Percentiles rank a stretch among this genome's conserved stretches.
Conservation (phyloP, 495 filamentous ascomycete species). For the Xylaria telfairii region DNA sequence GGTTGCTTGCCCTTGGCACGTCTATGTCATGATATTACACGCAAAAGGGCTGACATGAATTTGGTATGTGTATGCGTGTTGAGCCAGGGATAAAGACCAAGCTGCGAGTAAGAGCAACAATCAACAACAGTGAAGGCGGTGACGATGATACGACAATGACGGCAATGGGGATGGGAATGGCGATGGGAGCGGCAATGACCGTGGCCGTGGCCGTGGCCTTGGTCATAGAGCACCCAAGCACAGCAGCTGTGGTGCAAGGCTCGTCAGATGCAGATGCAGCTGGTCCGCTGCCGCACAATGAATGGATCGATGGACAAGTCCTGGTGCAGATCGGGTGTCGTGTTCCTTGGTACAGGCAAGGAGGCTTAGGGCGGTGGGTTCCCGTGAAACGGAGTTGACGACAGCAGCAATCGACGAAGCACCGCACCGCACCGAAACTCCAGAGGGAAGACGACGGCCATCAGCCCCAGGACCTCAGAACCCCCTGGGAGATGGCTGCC, state of each 20-base stretch:
- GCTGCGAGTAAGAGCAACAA: background rate
- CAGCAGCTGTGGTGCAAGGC: conserved; percentile 16
- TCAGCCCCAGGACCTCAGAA: background rate
- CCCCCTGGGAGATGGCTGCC: background rate
- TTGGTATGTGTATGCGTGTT: conserved; percentile 8
- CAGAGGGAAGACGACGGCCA: background rate
- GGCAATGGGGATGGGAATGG: background rate
- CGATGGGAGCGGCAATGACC: background rate
- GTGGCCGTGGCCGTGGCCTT: background rate
- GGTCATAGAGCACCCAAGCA: background rate
- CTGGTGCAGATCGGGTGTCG: conserved; percentile 24
- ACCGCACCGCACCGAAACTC: background rate
- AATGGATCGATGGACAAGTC: conserved; percentile 19
- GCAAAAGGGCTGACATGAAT: conserved; percentile 11
- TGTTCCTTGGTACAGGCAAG: conserved; percentile 19
- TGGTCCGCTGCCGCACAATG: conserved; percentile 23
- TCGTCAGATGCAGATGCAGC: conserved; percentile 27
- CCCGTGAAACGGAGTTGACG: conserved; percentile 14
- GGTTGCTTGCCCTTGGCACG: conserved; percentile 1
- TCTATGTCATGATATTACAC: conserved; percentile 22
- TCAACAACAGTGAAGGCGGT: background rate
- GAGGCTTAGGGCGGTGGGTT: conserved; percentile 15
- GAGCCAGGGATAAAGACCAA: conserved; percentile 3
- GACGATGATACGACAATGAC: background rate
- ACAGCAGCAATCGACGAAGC: background rate